Conservation (phyloP, 257 asterid genomes). For the Penstemon barbatus region DNA sequence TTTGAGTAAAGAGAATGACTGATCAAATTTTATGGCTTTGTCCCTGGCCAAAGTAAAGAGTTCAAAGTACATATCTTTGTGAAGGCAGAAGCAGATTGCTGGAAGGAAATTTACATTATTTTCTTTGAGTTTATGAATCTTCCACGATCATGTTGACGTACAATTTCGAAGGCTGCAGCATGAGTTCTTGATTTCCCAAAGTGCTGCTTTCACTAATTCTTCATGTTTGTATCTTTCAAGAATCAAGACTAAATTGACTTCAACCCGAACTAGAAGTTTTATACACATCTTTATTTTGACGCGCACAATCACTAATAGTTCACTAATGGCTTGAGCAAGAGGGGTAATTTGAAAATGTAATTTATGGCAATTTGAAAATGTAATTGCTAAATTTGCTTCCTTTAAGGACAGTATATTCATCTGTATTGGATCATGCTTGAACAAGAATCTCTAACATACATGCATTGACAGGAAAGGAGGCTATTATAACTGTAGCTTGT, state of each 20-base stretch:
- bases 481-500: slow-evolving; percentile 60
- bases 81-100: slow-evolving; percentile 22
- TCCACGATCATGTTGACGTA: slow-evolving; percentile 7
- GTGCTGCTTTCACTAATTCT: slow-evolving; percentile 14
- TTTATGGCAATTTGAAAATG: not conserved
- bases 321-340: slow-evolving; percentile 12
- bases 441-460: slow-evolving; percentile 16
- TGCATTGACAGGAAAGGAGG: slow-evolving; percentile 59
- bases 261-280: not conserved
- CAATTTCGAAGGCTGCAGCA: slow-evolving; percentile 8
- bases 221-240: slow-evolving; percentile 17
- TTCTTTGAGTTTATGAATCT: slow-evolving; percentile 18
- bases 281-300: not conserved
- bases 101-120: slow-evolving; percentile 1
- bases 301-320: slow-evolving; percentile 5
- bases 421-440: slow-evolving; percentile 8
- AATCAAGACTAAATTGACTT: slow-evolving; percentile 10
- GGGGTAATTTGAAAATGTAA: not conserved
- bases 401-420: slow-evolving; percentile 9
- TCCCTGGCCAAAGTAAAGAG: slow-evolving; percentile 12
- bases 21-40: not conserved
- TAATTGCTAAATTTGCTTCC: not conserved
- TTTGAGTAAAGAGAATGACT: not conserved
- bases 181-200: slow-evolving; percentile 11
- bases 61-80: slow-evolving; percentile 16